phyloP scores from a whole-genome alignment of 768 basidiomycete species.

The Tephrocybe sp. region DNA sequence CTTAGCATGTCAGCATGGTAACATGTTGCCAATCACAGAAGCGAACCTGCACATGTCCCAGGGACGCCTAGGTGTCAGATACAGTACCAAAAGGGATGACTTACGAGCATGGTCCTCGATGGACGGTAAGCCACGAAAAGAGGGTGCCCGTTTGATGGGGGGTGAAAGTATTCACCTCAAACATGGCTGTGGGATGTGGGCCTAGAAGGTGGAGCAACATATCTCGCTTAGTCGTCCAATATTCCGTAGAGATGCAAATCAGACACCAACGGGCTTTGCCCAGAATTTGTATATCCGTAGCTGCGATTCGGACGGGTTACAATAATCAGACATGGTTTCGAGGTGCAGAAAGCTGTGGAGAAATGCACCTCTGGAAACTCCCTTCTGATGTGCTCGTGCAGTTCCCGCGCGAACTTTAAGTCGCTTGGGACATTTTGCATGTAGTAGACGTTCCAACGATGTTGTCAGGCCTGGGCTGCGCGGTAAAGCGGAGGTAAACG shows the following conservation, averaged over 20 bases:
- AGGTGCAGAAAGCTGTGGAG: not conserved
- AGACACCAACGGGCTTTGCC: constrained; percentile 61
- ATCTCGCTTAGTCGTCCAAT: not conserved
- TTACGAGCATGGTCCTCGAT: constrained; percentile 72
- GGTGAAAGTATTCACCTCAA: constrained; percentile 65
- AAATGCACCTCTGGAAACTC: constrained; percentile 69
- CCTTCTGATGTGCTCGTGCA: constrained; percentile 57
- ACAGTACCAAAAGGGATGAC: constrained; percentile 22
- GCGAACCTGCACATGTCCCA: not conserved
- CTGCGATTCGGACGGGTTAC: constrained; percentile 28
- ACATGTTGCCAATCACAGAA: not conserved
- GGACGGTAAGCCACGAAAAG: constrained; percentile 65
- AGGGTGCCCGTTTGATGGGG: constrained; percentile 71
- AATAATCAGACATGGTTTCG: constrained; percentile 5
- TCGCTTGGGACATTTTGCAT: constrained; percentile 45
- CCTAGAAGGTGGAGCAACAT: constrained; percentile 28
- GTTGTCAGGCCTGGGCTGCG: not conserved
- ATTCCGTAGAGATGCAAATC: not conserved
- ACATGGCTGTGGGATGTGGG: constrained; percentile 72
- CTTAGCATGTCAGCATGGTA: not conserved
- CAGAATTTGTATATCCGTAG: constrained; percentile 61
- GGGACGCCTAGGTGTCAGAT: not conserved
- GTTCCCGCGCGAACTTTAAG: constrained; percentile 45
- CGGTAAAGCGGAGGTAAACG: not conserved
- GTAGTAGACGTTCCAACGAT: constrained; percentile 54